Conservation (phyloP, 768 basidiomycete genomes). For the Nevesoporus exiguus region DNA sequence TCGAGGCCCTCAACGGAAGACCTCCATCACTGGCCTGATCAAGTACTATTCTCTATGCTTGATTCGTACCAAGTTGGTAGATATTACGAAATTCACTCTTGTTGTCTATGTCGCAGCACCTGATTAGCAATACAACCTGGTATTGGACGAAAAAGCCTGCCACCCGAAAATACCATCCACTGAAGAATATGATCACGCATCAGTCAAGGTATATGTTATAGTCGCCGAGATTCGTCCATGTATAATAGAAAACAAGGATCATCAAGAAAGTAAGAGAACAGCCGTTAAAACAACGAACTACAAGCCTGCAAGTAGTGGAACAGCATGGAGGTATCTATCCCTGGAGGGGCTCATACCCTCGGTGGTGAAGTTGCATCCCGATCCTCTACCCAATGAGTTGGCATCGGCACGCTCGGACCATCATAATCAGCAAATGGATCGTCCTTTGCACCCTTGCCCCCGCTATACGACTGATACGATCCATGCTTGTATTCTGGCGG, state of each 20-base stretch:
- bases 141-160: too few relatives aligned
- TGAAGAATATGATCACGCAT: background rate
- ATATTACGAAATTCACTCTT: too few relatives aligned
- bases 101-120: background rate
- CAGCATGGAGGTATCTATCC: background rate
- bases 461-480: constrained; percentile 27
- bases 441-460: constrained; percentile 37
- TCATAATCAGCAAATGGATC: constrained; percentile 60
- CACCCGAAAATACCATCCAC: too few relatives aligned
- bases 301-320: background rate
- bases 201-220: background rate
- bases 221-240: background rate
- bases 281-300: background rate
- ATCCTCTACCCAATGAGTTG: constrained; percentile 38
- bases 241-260: background rate
- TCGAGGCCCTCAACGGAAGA: background rate
- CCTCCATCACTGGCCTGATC: background rate
- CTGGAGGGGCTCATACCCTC: constrained; percentile 4
- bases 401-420: constrained; percentile 31
- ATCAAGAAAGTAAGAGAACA: background rate
- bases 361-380: constrained; percentile 36
- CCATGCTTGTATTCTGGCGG: constrained; percentile 48
- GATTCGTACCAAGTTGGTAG: background rate
- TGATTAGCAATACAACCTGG: too few relatives aligned
- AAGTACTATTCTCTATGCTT: background rate